Conservation (phyloP, 768 basidiomycete species). For the Hygrocybe coccinea region DNA sequence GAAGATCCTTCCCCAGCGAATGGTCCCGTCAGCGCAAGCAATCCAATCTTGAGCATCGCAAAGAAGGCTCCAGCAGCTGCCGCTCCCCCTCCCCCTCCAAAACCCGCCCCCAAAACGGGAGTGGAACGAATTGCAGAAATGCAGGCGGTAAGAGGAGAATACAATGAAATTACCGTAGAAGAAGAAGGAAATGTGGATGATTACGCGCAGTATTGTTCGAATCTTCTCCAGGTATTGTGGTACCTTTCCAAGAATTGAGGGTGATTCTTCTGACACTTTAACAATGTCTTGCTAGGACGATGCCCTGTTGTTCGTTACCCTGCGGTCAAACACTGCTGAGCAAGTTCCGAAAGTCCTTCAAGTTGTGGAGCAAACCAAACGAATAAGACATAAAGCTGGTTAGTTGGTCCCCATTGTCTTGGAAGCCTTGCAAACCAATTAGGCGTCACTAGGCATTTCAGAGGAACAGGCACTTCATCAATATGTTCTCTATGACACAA, state of each 20-base stretch:
- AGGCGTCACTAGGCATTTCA: constrained; percentile 32
- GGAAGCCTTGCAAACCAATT: neutral
- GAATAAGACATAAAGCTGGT: constrained; percentile 74
- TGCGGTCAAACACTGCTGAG: constrained; percentile 56
- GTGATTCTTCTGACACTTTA: neutral
- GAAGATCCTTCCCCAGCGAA: constrained; percentile 7
- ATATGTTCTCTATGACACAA: constrained; percentile 69
- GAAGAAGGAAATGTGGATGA: constrained; percentile 61
- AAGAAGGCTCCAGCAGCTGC: constrained; percentile 12
- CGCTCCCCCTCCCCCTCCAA: constrained; percentile 51
- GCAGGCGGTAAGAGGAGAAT: constrained; percentile 60
- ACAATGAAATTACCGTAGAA: constrained; percentile 68
- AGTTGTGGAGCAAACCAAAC: constrained; percentile 75
- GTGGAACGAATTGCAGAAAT: constrained; percentile 67
- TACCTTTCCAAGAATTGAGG: neutral
- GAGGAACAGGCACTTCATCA: constrained; percentile 65
- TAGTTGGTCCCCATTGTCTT: constrained; percentile 10
- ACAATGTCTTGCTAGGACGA: constrained; percentile 49
- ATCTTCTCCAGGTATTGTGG: constrained; percentile 57
- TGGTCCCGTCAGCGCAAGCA: constrained; percentile 8
- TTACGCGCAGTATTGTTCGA: constrained; percentile 65
- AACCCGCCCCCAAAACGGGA: constrained; percentile 60
- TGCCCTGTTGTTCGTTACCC: constrained; percentile 72
- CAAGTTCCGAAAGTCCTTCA: constrained; percentile 76
- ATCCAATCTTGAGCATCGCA: constrained; percentile 6